phyloP scores from a whole-genome alignment of 2,329 filamentous ascomycete genomes.

The Phoma sp. region DNA sequence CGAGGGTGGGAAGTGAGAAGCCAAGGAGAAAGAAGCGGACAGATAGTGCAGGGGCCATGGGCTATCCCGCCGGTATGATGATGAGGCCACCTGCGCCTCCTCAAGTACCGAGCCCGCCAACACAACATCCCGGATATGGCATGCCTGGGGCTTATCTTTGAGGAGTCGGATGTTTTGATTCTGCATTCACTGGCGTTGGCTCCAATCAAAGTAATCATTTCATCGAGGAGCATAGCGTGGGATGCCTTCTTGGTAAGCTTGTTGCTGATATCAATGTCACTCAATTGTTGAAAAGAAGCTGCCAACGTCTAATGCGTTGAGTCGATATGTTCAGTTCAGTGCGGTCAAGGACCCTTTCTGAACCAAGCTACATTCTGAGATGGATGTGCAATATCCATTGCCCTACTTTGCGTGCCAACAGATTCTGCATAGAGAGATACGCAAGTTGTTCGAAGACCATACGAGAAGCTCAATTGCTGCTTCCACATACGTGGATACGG shows the following conservation, averaged over 20 bases:
- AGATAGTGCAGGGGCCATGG: conserved; percentile 35
- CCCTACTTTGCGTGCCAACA: too few relatives aligned
- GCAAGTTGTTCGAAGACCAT: too few relatives aligned
- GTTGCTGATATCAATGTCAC: too few relatives aligned
- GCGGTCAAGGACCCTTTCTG: too few relatives aligned
- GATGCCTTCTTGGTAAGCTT: conserved; percentile 13
- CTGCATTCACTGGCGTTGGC: conserved; percentile 18
- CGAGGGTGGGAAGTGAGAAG: conserved; percentile 34
- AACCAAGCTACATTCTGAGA: too few relatives aligned
- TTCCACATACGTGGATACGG: too few relatives aligned
- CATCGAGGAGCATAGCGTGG: conserved; percentile 38
- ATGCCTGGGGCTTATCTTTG: conserved; percentile 34
- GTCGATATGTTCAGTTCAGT: too few relatives aligned
- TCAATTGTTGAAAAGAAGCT: too few relatives aligned
- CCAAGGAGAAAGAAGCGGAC: conserved; percentile 44
- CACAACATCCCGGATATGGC: conserved; percentile 36
- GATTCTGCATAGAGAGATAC: too few relatives aligned
- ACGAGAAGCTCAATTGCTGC: too few relatives aligned
- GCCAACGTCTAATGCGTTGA: too few relatives aligned
- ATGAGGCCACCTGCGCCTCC: conserved; percentile 35
- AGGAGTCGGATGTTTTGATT: neutral
- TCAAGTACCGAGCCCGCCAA: conserved; percentile 43
- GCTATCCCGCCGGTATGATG: conserved; percentile 25
- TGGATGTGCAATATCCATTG: too few relatives aligned
- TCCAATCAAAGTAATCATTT: neutral